Conservation (phyloP, 2,329 filamentous ascomycete species). For the Aspergillus melleus region DNA sequence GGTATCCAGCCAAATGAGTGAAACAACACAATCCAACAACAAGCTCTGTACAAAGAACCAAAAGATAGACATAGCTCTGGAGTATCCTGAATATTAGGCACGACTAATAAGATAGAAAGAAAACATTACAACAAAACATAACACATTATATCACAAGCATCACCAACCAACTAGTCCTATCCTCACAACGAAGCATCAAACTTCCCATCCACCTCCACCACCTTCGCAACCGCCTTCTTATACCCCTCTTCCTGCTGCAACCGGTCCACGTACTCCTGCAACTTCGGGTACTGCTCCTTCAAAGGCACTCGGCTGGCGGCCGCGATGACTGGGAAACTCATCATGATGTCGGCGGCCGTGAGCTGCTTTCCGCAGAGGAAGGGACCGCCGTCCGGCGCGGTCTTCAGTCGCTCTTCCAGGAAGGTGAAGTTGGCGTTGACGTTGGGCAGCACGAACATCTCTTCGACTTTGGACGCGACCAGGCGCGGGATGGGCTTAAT, state of each 20-base stretch:
- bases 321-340: conserved; percentile 48
- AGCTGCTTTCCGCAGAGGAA: conserved; percentile 47
- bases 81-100: no score
- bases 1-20: no score
- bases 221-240: conserved; percentile 41
- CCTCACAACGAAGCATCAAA: conserved; percentile 32
- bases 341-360: conserved; percentile 49
- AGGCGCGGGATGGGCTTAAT: conserved; percentile 62
- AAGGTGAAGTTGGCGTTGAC: conserved; percentile 45
- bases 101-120: no score
- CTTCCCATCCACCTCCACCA: conserved; percentile 42
- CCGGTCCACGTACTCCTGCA: conserved; percentile 38
- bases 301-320: conserved; percentile 35
- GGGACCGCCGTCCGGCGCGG: conserved; percentile 38
- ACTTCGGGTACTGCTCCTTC: conserved; percentile 37
- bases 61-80: no score
- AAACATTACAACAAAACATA: neutral
- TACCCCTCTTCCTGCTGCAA: conserved; percentile 41
- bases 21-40: no score
- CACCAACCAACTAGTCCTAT: neutral
- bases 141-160: neutral
- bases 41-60: no score
- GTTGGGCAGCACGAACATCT: conserved; percentile 42
- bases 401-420: conserved; percentile 46
- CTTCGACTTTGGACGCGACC: conserved; percentile 50